These are phyloP conservation scores for Fusarium luffae DNA, from an alignment of 2,329 filamentous ascomycete species.

Conservation along the genomic window DNA sequence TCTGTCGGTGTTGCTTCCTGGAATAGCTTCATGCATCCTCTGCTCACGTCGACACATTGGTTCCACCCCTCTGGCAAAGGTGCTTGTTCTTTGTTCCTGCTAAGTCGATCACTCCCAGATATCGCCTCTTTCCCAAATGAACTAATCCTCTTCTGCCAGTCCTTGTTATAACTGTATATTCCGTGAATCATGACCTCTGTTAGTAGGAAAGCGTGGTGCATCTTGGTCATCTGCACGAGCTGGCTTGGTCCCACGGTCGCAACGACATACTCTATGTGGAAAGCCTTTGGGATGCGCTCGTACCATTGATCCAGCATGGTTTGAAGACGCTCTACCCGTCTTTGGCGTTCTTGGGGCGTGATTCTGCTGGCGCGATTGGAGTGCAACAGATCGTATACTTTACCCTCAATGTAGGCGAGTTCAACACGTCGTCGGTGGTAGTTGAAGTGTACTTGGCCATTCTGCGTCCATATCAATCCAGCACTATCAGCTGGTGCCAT, in stretches of 20 bases:
- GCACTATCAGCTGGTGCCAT: constrained; percentile 46
- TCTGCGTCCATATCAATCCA: constrained; percentile 50
- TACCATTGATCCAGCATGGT: constrained; percentile 54
- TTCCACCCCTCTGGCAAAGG: constrained; percentile 48
- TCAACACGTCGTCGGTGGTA: constrained; percentile 55
- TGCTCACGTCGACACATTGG: constrained; percentile 49
- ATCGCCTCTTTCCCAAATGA: constrained; percentile 39
- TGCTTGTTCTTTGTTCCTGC: neutral
- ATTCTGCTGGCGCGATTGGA: constrained; percentile 45
- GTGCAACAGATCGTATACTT: constrained; percentile 55
- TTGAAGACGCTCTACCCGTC: constrained; percentile 45
- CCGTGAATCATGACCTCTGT: constrained; percentile 54
- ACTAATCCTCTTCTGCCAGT: constrained; percentile 52
- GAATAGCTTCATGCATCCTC: constrained; percentile 51
- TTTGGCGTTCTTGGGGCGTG: constrained; percentile 47
- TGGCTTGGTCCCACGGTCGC: constrained; percentile 45
- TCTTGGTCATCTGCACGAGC: constrained; percentile 51
- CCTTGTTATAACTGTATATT: constrained; percentile 52
- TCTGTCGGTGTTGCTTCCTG: constrained; percentile 47
- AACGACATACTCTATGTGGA: constrained; percentile 51
- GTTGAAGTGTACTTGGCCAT: constrained; percentile 51
- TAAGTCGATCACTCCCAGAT: constrained; percentile 39
- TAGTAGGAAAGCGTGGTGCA: constrained; percentile 53
- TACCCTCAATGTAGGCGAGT: constrained; percentile 55
- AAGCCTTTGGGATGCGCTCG: constrained; percentile 47